Evolutionary conservation across 1,284 basidiomycete genomes (phyloP), one percentile per base, ranked within the genome.

Genomic region (Apiotrichum laibachii): DNA sequence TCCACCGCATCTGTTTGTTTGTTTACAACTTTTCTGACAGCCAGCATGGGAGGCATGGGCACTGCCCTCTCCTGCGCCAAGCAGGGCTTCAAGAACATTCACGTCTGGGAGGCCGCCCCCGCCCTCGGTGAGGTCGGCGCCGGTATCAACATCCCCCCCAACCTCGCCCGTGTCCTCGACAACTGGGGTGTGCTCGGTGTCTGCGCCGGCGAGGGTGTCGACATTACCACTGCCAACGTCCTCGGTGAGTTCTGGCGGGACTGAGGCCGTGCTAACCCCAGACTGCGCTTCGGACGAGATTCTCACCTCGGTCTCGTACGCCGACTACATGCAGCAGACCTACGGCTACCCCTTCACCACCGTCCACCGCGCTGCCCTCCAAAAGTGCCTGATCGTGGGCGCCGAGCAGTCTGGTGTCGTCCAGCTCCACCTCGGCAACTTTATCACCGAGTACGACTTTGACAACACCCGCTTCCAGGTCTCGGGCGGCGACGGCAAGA

Each of bases 321-420:
- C 48, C 31, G 51, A 51, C 49, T 73, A 74, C 62, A 67, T 74
- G 60, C 57, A 71, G 59, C 61, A 67, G 56, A 66, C 67, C 39
- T 73, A 67, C 53, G 73, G 69, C 19, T 71, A 61, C 22, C 71
- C 72, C 2, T 75, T 75, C 58, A 55, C 64, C 60, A 70, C 68
- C 2, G 73, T 76, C 0, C 77, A 78, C 60, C 74, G 77, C 5
- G 64, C 66, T 2, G 76, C 74, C 9, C 65, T 78, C 18, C 77
- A 78, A 53, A 67, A 64, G 19, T 62, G 69, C 31, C 64, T 78
- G 12, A 56, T 77, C 5, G 57, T 67, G 16, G 69, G 70, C 15
- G 65, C 66, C 21, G 56, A 59, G 22, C 26, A 59, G 39, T 54
- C 67, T 19, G 61, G 71, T 43, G 67, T 70, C 13, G 71, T 77